Percentiles rank a stretch among this genome's conserved stretches.
Evolutionary conservation across 2,329 filamentous ascomycete genomes (phyloP).

Genomic region (Trichoderma cornu-damae): DNA sequence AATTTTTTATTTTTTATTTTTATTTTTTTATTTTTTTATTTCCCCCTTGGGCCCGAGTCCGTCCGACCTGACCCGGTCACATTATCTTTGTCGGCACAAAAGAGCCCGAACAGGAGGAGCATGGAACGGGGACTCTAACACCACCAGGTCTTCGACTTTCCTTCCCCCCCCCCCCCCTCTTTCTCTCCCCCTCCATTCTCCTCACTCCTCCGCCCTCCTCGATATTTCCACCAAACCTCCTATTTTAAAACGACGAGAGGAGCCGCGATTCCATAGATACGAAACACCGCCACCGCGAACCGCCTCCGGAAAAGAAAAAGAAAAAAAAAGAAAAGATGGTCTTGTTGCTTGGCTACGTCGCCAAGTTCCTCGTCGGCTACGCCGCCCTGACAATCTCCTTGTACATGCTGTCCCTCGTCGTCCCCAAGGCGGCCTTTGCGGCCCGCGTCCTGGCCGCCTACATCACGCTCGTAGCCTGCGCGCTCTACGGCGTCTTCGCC

Average conservation of each 20-base stretch:
- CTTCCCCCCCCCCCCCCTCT: conserved; percentile 6
- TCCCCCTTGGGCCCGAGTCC: neutral
- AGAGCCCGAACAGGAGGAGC: conserved; percentile 1
- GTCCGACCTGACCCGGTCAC: neutral
- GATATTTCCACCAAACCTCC: too few species aligned
- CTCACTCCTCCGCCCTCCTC: neutral
- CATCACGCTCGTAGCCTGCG: conserved; percentile 53
- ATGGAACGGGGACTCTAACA: conserved; percentile 14
- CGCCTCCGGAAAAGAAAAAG: too few species aligned
- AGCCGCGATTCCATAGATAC: neutral
- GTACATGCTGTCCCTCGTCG: conserved; percentile 56
- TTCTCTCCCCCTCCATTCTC: neutral
- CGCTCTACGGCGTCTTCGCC: conserved; percentile 70
- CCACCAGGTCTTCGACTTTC: neutral
- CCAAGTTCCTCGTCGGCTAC: conserved; percentile 50
- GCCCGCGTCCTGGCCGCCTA: conserved; percentile 65
- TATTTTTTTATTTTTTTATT: neutral
- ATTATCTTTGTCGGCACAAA: neutral
- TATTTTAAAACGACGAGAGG: neutral
- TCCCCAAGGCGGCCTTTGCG: conserved; percentile 59
- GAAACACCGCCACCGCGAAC: neutral
- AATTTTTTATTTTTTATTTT: neutral
- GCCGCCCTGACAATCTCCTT: conserved; percentile 48
- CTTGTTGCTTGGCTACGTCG: conserved; percentile 33
- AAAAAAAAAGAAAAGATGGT: conserved; percentile 30